Evolutionary conservation across 345 rosid species (phyloP).

Genomic region (Mercurialis annua): DNA sequence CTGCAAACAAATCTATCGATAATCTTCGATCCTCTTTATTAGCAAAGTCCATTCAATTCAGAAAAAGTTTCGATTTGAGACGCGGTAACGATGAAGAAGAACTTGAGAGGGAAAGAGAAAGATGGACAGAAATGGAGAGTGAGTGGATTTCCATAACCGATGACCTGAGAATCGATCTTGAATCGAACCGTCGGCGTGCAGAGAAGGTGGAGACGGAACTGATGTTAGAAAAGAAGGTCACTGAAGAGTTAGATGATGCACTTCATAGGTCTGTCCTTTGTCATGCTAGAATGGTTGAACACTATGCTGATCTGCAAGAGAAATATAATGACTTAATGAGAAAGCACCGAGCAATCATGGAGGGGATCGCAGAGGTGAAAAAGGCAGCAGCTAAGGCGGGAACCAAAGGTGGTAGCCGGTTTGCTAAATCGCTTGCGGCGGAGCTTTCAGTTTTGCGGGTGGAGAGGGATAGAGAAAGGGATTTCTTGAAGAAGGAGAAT

Average conservation of each 20-base stretch:
- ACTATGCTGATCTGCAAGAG: slow-evolving; percentile 87
- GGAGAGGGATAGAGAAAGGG: slow-evolving; percentile 78
- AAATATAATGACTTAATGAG: slow-evolving; percentile 67
- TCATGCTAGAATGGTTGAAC: slow-evolving; percentile 93
- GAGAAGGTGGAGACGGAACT: slow-evolving; percentile 71
- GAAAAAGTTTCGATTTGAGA: slow-evolving; percentile 41
- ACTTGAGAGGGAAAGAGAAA: slow-evolving; percentile 67
- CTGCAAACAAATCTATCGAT: slow-evolving; percentile 53
- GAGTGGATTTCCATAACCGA: slow-evolving; percentile 92
- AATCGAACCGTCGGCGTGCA: slow-evolving; percentile 62
- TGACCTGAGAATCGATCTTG: slow-evolving; percentile 80
- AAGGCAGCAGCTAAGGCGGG: slow-evolving; percentile 90
- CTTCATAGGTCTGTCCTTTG: slow-evolving; percentile 81
- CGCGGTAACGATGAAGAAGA: slow-evolving; percentile 53
- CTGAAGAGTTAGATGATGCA: slow-evolving; percentile 87
- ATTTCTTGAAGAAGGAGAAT: slow-evolving; percentile 71
- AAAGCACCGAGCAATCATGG: slow-evolving; percentile 69
- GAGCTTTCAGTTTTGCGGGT: slow-evolving; percentile 79
- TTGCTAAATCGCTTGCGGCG: slow-evolving; percentile 65
- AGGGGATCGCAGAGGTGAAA: slow-evolving; percentile 83
- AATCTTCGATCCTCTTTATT: slow-evolving; percentile 69
- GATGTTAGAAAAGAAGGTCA: slow-evolving; percentile 56
- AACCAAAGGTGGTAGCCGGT: slow-evolving; percentile 70
- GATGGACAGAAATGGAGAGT: slow-evolving; percentile 96
- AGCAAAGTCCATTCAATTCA: slow-evolving; percentile 61